Evolutionary conservation across 305 asterid species (phyloP), one percentile per base, ranked within the genome.

Genomic region (Euphrasia arctica): DNA sequence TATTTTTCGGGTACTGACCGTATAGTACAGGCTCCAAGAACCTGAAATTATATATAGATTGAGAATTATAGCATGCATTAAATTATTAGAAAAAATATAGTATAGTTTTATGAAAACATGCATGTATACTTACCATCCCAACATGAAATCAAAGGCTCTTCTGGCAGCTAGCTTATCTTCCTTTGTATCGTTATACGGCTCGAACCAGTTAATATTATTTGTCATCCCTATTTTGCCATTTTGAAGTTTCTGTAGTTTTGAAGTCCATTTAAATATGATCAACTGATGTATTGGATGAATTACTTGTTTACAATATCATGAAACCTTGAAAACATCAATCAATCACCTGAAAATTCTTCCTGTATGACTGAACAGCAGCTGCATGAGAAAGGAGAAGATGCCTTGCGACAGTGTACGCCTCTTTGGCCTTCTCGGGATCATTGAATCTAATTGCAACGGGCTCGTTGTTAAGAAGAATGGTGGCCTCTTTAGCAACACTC

Each of bases 361-460:
- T 64, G 60, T 65, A 74, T 1, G 50, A 9, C 2, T 74, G 39
- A 10, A 60, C 72, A 1, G 72, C 78, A 2, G 54, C 72, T 1
- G 70, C 70, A 69, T 74, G 74, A 49, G 78, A 50, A 36, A 74
- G 71, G 22, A 74, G 63, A 39, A 74, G 3, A 15, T 74, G n/a
- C 58, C 57, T 63, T 2, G 66, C 68, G 4, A 61, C 79, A 18
- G 48, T 54, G n/a, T 65, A 74, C 1, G 68, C 64, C 39, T 72
- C 72, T 9, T 28, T 72, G 15, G 58, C 58, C 0, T 36, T 36
- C 9, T 36, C 42, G 42, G 1, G 10, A 36, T 48, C 54, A 48
- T 48, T 13, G 52, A 18, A 18, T 18, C 22, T 18, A 18, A 18
- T 18, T 18, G 22, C 32, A 29, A 2, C 32, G 32, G 28, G 14